phyloP scores from a whole-genome alignment of 2,329 filamentous ascomycete genomes.

The Gremmenia infestans region DNA sequence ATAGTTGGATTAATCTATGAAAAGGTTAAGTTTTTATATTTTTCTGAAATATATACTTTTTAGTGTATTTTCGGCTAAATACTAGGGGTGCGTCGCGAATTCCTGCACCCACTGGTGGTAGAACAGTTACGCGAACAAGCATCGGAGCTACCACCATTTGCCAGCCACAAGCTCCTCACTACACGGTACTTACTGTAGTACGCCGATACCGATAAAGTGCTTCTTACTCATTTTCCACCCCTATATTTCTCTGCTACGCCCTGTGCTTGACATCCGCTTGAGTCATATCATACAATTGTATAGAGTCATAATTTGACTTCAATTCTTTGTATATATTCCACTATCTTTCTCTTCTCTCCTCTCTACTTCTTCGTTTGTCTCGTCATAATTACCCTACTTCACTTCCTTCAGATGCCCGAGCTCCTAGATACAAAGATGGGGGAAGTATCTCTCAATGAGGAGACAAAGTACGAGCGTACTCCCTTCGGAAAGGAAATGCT shows the following conservation, averaged over 20 bases:
- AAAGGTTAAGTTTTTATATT: too few relatives aligned
- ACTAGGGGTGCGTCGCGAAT: too few relatives aligned
- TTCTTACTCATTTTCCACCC: too few relatives aligned
- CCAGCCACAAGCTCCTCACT: too few relatives aligned
- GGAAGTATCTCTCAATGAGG: constrained; percentile 15
- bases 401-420: background rate
- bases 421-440: constrained; percentile 14
- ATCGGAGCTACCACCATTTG: too few relatives aligned
- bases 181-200: too few relatives aligned
- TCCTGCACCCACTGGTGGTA: too few relatives aligned
- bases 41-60: too few relatives aligned
- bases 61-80: too few relatives aligned
- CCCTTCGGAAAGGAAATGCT: constrained; percentile 32
- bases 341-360: background rate
- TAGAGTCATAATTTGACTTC: background rate
- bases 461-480: constrained; percentile 20
- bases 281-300: background rate
- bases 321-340: background rate
- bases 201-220: too few relatives aligned
- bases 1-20: too few relatives aligned
- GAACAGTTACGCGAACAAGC: too few relatives aligned
- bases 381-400: background rate
- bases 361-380: background rate
- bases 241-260: background rate
- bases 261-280: background rate